These are phyloP conservation scores for Dendrobium nobile DNA, from an alignment of 106 monocot genomes.

Conservation along the genomic window DNA sequence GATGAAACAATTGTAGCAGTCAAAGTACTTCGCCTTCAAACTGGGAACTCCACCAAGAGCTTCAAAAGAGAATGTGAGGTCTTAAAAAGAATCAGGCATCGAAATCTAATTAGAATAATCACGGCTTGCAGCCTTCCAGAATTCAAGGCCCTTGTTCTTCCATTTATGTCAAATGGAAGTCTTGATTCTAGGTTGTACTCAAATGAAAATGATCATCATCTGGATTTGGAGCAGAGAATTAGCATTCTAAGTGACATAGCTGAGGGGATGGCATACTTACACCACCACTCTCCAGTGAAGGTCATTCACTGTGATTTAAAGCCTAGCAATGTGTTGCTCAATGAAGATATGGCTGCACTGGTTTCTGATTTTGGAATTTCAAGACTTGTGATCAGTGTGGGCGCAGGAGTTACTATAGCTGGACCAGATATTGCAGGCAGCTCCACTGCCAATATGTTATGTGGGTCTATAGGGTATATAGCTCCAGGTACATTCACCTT, in stretches of 20 bases:
- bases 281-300: slow-evolving; percentile 50
- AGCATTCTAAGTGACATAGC: slow-evolving; percentile 57
- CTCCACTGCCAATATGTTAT: slow-evolving; percentile 41
- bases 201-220: slow-evolving; percentile 2
- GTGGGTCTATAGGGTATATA: slow-evolving; percentile 50
- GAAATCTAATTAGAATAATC: slow-evolving; percentile 66
- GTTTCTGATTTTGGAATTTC: slow-evolving; percentile 60
- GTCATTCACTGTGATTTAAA: slow-evolving; percentile 63
- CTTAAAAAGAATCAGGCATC: slow-evolving; percentile 51
- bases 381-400: slow-evolving; percentile 31
- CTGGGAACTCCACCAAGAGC: slow-evolving; percentile 51
- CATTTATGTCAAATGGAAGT: slow-evolving; percentile 59
- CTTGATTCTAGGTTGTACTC: slow-evolving; percentile 38
- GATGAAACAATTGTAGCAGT: slow-evolving; percentile 50
- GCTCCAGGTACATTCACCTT: slow-evolving; percentile 36
- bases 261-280: slow-evolving; percentile 59
- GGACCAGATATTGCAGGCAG: slow-evolving; percentile 11
- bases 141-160: slow-evolving; percentile 58
- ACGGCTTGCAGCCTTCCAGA: slow-evolving; percentile 59
- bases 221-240: slow-evolving; percentile 35
- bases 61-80: slow-evolving; percentile 64
- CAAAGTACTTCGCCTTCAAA: slow-evolving; percentile 49
- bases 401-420: slow-evolving; percentile 5
- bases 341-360: slow-evolving; percentile 57
- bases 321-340: slow-evolving; percentile 49